These are phyloP conservation scores for Hsuehochloa calcarea DNA, from an alignment of 176 grass and related monocot species.

Conservation along the genomic window DNA sequence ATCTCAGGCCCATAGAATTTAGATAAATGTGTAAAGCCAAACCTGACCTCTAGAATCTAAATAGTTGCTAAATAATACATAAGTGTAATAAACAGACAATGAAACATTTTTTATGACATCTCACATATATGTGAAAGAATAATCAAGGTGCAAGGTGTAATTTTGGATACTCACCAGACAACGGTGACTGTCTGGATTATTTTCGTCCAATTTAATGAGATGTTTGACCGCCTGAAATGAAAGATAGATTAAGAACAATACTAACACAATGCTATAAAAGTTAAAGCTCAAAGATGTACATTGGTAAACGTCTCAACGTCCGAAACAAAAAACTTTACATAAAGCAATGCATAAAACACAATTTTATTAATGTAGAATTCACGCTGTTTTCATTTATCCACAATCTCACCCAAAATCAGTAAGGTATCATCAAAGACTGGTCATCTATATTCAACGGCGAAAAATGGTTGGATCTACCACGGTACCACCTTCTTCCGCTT, in stretches of 20 bases:
- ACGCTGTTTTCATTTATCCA: not conserved
- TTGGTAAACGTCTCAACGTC: not conserved
- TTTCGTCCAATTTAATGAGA: conserved; percentile 82
- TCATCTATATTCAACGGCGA: not conserved
- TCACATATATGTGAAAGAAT: not conserved
- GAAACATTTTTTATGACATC: not conserved
- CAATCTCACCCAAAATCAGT: not conserved
- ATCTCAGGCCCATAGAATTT: not conserved
- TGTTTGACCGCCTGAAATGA: conserved; percentile 86
- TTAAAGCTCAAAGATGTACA: not conserved
- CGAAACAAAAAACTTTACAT: not conserved
- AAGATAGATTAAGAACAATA: conserved; percentile 1
- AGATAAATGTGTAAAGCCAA: conserved; percentile 1
- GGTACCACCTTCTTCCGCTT: not conserved
- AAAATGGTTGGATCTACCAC: not conserved
- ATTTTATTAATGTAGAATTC: not conserved
- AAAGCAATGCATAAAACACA: not conserved
- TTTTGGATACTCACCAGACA: conserved; percentile 74
- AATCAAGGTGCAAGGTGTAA: not conserved
- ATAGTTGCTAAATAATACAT: conserved; percentile 6
- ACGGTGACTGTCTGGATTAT: conserved; percentile 73
- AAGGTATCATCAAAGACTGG: not conserved
- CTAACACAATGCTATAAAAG: conserved; percentile 8
- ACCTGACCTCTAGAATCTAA: not conserved
- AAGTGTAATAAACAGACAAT: not conserved